Percentiles rank a stretch among this genome's conserved stretches.
Evolutionary conservation across 495 filamentous ascomycete genomes (phyloP).

Genomic region (Xanthoparmelia taractica): DNA sequence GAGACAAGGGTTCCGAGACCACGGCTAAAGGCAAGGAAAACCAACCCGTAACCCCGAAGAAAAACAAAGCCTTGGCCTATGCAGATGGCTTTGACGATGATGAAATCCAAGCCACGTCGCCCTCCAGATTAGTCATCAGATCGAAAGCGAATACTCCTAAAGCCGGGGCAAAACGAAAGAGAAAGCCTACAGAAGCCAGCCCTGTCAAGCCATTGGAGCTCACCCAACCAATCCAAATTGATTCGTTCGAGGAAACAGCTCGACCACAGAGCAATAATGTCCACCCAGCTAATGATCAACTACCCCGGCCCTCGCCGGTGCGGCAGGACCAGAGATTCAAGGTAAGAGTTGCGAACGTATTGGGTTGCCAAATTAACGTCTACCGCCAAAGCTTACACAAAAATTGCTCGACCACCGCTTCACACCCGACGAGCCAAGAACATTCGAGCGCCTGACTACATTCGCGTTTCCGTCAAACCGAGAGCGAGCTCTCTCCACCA

Average conservation of each 20-base stretch:
- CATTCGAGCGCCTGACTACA: conserved; percentile 46
- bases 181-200: conserved; percentile 47
- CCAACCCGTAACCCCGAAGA: conserved; percentile 51
- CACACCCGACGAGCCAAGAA: conserved; percentile 40
- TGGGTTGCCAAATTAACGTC: not conserved
- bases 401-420: conserved; percentile 51
- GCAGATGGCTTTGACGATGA: conserved; percentile 70
- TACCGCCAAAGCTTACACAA: conserved; percentile 41
- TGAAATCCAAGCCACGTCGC: conserved; percentile 54
- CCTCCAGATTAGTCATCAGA: conserved; percentile 45
- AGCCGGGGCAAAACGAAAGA: conserved; percentile 54
- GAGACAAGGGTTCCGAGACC: conserved; percentile 21
- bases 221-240: conserved; percentile 29
- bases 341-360: conserved; percentile 1
- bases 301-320: not conserved
- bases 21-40: conserved; percentile 20
- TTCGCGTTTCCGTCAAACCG: conserved; percentile 50
- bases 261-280: not conserved
- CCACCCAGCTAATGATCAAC: not conserved
- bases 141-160: conserved; percentile 53
- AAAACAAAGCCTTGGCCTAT: conserved; percentile 45
- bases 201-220: conserved; percentile 46
- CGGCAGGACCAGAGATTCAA: conserved; percentile 17
- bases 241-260: conserved; percentile 6
- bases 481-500: conserved; percentile 45